Conservation (phyloP, 176 grass and related monocot genomes). For the Paspalum notatum region DNA sequence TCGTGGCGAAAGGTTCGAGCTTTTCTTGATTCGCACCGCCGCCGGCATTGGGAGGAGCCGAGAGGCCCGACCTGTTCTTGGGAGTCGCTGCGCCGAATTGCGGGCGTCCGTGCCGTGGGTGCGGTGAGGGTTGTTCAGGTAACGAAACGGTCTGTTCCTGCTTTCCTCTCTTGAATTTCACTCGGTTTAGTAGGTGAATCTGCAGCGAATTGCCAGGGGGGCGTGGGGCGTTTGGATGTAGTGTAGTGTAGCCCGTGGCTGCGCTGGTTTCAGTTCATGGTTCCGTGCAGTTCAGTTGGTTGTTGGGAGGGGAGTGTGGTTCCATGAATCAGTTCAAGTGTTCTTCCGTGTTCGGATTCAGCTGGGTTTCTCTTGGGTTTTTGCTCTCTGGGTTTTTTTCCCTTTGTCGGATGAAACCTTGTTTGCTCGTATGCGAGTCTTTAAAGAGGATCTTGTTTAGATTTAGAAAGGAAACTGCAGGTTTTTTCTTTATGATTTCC, state of each 20-base stretch:
- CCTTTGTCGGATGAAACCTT: not conserved
- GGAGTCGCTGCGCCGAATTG: not conserved
- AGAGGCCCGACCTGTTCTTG: constrained; percentile 13
- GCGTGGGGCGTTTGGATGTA: not conserved
- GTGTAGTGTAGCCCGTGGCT: not conserved
- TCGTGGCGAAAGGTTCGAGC: constrained; percentile 26
- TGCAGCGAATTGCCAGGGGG: not conserved
- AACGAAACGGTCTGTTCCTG: constrained; percentile 13
- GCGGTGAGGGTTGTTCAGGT: constrained; percentile 33
- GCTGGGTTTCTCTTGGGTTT: constrained; percentile 16
- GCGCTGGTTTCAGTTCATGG: not conserved
- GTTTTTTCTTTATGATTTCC: not conserved
- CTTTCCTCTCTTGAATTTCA: constrained; percentile 18
- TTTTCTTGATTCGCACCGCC: constrained; percentile 34
- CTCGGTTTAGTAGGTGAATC: constrained; percentile 4
- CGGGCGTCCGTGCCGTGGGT: constrained; percentile 30
- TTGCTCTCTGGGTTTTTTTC: not conserved
- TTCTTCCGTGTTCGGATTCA: constrained; percentile 30
- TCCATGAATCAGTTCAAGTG: not conserved
- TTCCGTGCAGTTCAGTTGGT: not conserved
- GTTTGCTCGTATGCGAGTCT: not conserved
- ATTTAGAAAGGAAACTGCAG: not conserved
- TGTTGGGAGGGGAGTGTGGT: not conserved
- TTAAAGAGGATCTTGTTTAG: not conserved
- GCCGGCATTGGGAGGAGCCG: constrained; percentile 34